These are phyloP conservation scores for Rhodamnia rubescens DNA, from an alignment of 345 rosid genomes.

Conservation along the genomic window DNA sequence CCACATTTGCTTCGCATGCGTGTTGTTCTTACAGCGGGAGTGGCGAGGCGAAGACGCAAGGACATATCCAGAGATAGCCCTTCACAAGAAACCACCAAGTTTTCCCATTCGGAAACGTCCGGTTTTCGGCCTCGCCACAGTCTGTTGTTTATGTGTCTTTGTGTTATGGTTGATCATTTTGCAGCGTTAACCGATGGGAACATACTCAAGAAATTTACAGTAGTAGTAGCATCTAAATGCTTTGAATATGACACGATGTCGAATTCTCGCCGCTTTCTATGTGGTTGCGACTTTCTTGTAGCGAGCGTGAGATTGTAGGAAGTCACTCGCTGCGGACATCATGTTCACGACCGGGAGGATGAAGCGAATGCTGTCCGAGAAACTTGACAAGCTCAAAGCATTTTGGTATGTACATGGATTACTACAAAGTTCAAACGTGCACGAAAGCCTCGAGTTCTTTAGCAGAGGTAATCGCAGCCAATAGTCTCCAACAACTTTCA, in stretches of 20 bases:
- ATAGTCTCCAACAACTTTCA: not conserved
- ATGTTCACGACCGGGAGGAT: not conserved
- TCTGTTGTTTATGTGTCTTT: too few relatives aligned
- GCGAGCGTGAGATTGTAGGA: not conserved
- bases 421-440: not conserved
- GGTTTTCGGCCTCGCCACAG: not conserved
- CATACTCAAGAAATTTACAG: too few relatives aligned
- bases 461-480: not conserved
- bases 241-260: not conserved
- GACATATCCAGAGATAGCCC: too few relatives aligned
- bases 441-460: not conserved
- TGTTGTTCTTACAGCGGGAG: not conserved
- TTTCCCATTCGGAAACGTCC: not conserved
- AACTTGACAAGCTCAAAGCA: not conserved
- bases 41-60: not conserved
- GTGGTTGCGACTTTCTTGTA: not conserved
- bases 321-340: not conserved
- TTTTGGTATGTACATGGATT: not conserved
- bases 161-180: not conserved
- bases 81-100: not conserved
- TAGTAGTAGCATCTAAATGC: not conserved
- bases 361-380: not conserved
- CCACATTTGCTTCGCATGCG: not conserved
- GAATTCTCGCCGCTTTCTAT: not conserved
- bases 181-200: not conserved